Conservation (phyloP, 257 asterid genomes). For the Rhazya stricta region DNA sequence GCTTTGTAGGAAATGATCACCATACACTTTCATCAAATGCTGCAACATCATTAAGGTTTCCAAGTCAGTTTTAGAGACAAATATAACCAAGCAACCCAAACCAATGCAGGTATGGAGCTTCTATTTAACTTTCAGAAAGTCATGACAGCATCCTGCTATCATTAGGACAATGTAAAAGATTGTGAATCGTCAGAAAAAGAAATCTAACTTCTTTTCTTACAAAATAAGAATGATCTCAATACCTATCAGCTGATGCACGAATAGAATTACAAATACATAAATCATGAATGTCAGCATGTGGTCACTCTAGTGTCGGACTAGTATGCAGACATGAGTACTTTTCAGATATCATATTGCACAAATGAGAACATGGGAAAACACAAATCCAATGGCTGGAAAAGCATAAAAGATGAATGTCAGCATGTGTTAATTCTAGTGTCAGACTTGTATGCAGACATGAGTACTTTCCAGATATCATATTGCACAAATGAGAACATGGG, state of each 20-base stretch:
- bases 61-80: conserved; percentile 23
- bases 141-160: not conserved
- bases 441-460: not conserved
- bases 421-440: not conserved
- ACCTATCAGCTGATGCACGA: not conserved
- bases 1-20: conserved; percentile 57
- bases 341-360: not conserved
- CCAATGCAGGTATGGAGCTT: not conserved
- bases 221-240: not conserved
- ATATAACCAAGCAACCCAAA: conserved; percentile 1
- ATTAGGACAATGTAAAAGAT: not conserved
- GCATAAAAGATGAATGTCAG: too few species aligned
- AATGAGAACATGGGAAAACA: not conserved
- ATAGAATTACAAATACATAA: not conserved
- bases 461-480: not conserved
- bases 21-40: conserved; percentile 70
- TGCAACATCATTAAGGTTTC: conserved; percentile 32
- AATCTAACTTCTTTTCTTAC: not conserved
- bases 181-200: conserved; percentile 5
- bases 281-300: not conserved
- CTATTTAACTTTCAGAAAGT: not conserved
- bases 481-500: not conserved
- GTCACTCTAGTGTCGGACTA: not conserved
- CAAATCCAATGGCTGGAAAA: too few species aligned
- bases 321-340: not conserved